A percentile compares a stretch with the other conserved stretches of the same genome.
phyloP scores from a whole-genome alignment of 192 early-diverging fungal genomes.

The Mortierella antarctica region DNA sequence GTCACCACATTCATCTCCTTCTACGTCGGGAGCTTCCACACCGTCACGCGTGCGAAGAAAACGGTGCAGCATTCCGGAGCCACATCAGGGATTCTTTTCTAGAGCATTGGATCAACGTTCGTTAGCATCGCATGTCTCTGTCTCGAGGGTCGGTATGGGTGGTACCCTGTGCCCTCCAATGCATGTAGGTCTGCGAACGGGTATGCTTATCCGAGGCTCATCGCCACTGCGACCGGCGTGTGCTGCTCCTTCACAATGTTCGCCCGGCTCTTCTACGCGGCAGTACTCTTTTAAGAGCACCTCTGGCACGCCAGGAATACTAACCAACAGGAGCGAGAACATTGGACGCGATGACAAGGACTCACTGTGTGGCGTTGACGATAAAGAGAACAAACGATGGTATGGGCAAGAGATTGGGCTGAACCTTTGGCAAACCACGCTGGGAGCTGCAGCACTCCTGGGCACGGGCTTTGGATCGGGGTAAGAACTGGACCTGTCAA shows the following conservation, averaged over 20 bases:
- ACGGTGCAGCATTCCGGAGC: slow-evolving; percentile 44
- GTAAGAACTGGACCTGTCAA: slow-evolving; percentile 4
- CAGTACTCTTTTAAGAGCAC: slow-evolving; percentile 29
- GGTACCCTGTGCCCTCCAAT: slow-evolving; percentile 36
- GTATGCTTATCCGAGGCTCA: slow-evolving; percentile 45
- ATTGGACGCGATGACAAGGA: neutral
- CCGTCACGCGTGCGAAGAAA: slow-evolving; percentile 33
- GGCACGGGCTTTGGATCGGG: slow-evolving; percentile 49
- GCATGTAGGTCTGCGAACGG: slow-evolving; percentile 34
- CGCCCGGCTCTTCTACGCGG: slow-evolving; percentile 9
- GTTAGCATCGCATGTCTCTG: slow-evolving; percentile 50
- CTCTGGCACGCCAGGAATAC: neutral
- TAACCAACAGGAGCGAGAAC: slow-evolving; percentile 9
- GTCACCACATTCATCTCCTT: slow-evolving; percentile 37
- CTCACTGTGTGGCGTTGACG: neutral
- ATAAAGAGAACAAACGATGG: slow-evolving; percentile 52
- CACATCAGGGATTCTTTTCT: slow-evolving; percentile 50
- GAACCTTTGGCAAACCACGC: slow-evolving; percentile 51
- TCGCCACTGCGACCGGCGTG: slow-evolving; percentile 29
- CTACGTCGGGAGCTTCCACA: slow-evolving; percentile 42
- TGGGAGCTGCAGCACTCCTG: slow-evolving; percentile 36
- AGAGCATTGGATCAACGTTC: slow-evolving; percentile 46
- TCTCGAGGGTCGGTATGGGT: slow-evolving; percentile 45
- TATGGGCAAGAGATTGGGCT: slow-evolving; percentile 48
- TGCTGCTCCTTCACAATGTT: neutral